Evolutionary conservation across 2,329 filamentous ascomycete species (phyloP).

Genomic region (Pseudogymnoascus sp.): DNA sequence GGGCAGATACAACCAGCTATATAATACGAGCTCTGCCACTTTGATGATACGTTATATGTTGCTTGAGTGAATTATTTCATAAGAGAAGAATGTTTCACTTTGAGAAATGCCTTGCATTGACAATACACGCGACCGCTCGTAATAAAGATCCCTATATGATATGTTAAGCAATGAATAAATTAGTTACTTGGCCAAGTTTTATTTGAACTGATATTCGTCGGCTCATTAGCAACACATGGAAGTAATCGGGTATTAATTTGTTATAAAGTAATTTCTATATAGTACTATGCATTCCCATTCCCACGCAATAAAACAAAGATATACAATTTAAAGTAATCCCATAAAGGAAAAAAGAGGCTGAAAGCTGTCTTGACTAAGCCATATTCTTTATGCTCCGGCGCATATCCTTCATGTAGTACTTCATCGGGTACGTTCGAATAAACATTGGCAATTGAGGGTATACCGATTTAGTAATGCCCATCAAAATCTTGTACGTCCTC

Average conservation of each 20-base stretch:
- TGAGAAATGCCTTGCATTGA: too few relatives aligned
- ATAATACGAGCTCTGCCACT: not conserved
- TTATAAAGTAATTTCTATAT: not conserved
- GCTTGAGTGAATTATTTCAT: not conserved
- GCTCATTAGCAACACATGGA: not conserved
- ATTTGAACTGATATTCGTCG: not conserved
- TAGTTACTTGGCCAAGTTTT: not conserved
- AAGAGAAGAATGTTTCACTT: not conserved
- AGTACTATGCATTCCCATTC: not conserved
- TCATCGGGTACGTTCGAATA: slow-evolving; percentile 21
- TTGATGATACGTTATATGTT: not conserved
- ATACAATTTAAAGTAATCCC: not conserved
- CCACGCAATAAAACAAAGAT: not conserved
- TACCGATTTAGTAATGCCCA: slow-evolving; percentile 21
- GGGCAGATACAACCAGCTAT: not conserved
- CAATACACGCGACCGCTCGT: too few relatives aligned
- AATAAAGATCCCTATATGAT: too few relatives aligned
- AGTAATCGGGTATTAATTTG: not conserved
- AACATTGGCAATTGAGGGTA: slow-evolving; percentile 25
- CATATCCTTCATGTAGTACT: slow-evolving; percentile 22
- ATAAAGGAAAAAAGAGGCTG: not conserved
- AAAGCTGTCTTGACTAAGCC: not conserved
- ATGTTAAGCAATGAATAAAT: too few relatives aligned
- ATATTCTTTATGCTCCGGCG: slow-evolving; percentile 9
- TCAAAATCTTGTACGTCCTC: not conserved